These are phyloP conservation scores for Arachis monticola DNA, from an alignment of 331 rosid genomes.

Conservation along the genomic window DNA sequence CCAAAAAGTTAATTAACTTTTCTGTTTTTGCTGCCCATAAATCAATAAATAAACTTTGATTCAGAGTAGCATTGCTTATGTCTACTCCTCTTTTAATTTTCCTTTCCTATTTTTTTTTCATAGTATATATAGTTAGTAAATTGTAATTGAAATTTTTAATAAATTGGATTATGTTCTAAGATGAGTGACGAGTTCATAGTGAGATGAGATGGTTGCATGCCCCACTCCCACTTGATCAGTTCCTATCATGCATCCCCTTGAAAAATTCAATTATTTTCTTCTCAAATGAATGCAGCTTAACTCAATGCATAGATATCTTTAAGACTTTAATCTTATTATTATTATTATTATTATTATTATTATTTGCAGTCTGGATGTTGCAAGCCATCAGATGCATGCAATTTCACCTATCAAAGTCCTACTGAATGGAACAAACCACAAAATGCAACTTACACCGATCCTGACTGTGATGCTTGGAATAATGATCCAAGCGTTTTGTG, in stretches of 20 bases:
- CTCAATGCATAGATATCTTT: no score
- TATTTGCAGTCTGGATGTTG: constrained; percentile 89
- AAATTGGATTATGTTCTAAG: no score
- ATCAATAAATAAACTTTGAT: background rate
- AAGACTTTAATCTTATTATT: no score
- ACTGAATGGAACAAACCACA: constrained; percentile 53
- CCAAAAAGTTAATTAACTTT: background rate
- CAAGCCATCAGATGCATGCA: constrained; percentile 72
- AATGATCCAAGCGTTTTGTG: constrained; percentile 59
- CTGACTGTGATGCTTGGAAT: constrained; percentile 71
- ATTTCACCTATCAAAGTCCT: constrained; percentile 53
- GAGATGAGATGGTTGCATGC: background rate
- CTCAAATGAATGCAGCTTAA: background rate
- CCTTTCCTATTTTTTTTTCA: no score
- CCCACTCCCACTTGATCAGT: no score
- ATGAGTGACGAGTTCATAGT: no score
- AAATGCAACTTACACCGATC: constrained; percentile 12
- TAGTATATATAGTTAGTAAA: no score
- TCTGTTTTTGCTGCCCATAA: background rate
- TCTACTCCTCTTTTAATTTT: background rate
- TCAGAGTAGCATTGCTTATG: background rate
- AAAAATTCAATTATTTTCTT: background rate
- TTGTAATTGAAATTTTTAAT: no score
- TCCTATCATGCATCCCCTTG: background rate
- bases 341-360: background rate